A percentile compares a stretch with the other conserved stretches of the same genome.
These are phyloP conservation scores for Podaxis sp. DNA, from an alignment of 768 basidiomycete genomes.

Conservation along the genomic window DNA sequence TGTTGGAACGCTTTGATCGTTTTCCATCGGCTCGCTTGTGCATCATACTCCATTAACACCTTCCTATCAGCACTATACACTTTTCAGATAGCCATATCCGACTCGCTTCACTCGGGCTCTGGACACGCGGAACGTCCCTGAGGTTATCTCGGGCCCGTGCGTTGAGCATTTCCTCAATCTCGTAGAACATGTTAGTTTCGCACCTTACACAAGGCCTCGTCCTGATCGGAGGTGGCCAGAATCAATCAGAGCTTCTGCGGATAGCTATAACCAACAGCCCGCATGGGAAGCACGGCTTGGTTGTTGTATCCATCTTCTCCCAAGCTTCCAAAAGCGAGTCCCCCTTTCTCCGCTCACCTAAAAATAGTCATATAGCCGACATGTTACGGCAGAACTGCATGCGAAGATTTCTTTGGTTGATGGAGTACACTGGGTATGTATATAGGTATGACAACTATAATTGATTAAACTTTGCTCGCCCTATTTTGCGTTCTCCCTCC, in stretches of 20 bases:
- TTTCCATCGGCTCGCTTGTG: background rate
- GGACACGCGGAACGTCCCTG: background rate
- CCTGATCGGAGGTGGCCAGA: background rate
- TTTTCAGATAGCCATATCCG: background rate
- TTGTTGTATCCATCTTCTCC: background rate
- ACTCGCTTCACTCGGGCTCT: background rate
- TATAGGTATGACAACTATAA: background rate
- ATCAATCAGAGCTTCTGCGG: background rate
- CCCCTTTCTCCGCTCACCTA: background rate
- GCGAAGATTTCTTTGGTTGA: background rate
- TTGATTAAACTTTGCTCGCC: background rate
- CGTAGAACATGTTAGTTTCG: background rate
- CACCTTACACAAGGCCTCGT: background rate
- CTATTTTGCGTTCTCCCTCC: background rate
- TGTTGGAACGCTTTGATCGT: background rate
- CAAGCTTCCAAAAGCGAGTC: background rate
- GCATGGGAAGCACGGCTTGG: background rate
- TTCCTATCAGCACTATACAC: background rate
- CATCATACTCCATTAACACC: background rate
- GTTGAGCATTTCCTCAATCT: background rate
- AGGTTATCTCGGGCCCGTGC: background rate
- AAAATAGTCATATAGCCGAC: slow-evolving; percentile 7
- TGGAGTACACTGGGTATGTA: background rate
- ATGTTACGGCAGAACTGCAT: slow-evolving; percentile 10
- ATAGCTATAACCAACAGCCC: background rate